Base-by-base conservation (phyloP, 2,329 filamentous ascomycete species). In the Monilinia laxa region DNA sequence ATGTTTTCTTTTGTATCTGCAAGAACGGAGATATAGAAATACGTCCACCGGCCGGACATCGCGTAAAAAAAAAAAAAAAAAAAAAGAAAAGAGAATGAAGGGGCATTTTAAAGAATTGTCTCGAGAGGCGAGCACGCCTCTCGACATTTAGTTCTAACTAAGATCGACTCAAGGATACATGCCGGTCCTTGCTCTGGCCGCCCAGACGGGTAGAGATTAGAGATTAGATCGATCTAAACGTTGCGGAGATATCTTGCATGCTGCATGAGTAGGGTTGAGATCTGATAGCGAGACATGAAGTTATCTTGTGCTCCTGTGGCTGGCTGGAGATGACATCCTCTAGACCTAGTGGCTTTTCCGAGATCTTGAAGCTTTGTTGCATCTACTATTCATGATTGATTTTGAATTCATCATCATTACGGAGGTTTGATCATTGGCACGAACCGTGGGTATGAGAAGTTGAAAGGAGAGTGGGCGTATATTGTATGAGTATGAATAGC, bases 171-270 rank as follows among this genome's bases (percentile, higher is more conserved):
- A 35, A 35, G 31, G 31, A 35, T 35, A 35, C 31, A 35, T n/a
- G 12, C 14, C n/a, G n/a, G 3, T 31, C 54, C 12, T 25, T n/a
- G 31, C 45, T 7, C 20, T n/a, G 18, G 18, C 20, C 5, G 1
- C 45, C 20, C 6, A 20, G 18, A n/a, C 18, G 16, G 45, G 45
- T 47, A 20, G 45, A 10, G 45, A 20, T 47, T 47, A 20, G 45
- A 20, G 45, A 38, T 56, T 25, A 38, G 40, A 38, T 16, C 18
- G 45, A 42, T 57, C 55, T 42, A 28, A 57, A 57, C 55, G 55
- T n/a, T 14, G 14, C n/a, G 38, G 38, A 57, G n/a, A 25, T 9
- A 42, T 57, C 55, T 25, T 57, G 38, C 38, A 57, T 57, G 9
- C 45, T 47, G 16, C 45, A 47, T n/a, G 20, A 20, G 20, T 35